These are phyloP conservation scores for Neoconidiobolus thromboides DNA, from an alignment of 371 early-diverging fungal genomes.

Conservation along the genomic window DNA sequence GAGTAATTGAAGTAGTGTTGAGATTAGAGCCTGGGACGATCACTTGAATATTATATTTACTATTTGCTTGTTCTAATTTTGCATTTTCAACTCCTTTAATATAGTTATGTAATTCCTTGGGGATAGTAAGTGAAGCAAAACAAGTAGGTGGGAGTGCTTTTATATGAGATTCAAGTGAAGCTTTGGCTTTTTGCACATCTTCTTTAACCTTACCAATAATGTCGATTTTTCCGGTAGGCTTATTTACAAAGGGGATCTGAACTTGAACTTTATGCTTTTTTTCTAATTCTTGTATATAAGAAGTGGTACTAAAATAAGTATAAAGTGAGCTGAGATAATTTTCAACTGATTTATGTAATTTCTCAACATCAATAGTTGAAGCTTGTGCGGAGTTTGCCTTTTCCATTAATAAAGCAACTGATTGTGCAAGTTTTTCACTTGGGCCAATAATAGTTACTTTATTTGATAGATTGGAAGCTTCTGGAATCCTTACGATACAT, in stretches of 20 bases:
- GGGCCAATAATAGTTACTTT: slow-evolving; percentile 65
- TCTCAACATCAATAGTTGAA: slow-evolving; percentile 25
- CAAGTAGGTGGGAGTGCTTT: slow-evolving; percentile 14
- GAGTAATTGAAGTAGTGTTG: slow-evolving; percentile 31
- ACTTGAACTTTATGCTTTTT: slow-evolving; percentile 30
- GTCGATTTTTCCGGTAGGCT: slow-evolving; percentile 13
- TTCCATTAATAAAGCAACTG: slow-evolving; percentile 51
- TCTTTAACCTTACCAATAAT: slow-evolving; percentile 31
- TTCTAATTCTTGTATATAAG: slow-evolving; percentile 31
- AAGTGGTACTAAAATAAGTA: background rate
- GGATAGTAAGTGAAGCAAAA: slow-evolving; percentile 50
- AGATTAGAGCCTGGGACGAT: slow-evolving; percentile 44
- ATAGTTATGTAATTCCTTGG: slow-evolving; percentile 54
- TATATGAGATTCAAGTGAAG: slow-evolving; percentile 17
- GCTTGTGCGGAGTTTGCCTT: slow-evolving; percentile 48
- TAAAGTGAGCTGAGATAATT: background rate
- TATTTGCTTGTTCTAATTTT: slow-evolving; percentile 40
- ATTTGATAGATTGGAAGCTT: slow-evolving; percentile 44
- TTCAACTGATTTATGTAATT: slow-evolving; percentile 21
- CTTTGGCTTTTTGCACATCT: slow-evolving; percentile 29
- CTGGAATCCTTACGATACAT: slow-evolving; percentile 67
- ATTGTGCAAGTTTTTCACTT: slow-evolving; percentile 34
- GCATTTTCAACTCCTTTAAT: slow-evolving; percentile 57
- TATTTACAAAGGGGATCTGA: slow-evolving; percentile 18
- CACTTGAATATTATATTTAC: slow-evolving; percentile 36